These are phyloP conservation scores for Citrus sp. DNA, from an alignment of 345 rosid species.

Conservation along the genomic window DNA sequence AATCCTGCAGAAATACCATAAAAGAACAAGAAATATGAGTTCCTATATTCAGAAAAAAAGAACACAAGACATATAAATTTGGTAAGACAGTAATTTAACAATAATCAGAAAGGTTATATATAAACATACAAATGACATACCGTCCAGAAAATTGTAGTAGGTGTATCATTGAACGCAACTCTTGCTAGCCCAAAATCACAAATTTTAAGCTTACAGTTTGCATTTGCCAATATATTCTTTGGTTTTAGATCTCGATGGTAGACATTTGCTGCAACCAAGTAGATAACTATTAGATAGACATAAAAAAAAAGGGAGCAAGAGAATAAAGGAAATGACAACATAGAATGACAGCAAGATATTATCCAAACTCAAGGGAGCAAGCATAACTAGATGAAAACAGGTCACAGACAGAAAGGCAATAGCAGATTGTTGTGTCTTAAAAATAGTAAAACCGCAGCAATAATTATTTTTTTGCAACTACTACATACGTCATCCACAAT, in stretches of 20 bases:
- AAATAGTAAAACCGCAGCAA: background rate
- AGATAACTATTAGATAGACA: slow-evolving; percentile 16
- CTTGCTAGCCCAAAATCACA: slow-evolving; percentile 98
- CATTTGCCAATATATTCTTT: slow-evolving; percentile 96
- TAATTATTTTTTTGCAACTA: background rate
- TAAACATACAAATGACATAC: slow-evolving; percentile 34
- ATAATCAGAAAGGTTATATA: slow-evolving; percentile 6
- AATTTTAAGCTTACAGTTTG: slow-evolving; percentile 91
- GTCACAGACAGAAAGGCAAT: background rate
- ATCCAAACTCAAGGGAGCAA: background rate
- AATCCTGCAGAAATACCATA: slow-evolving; percentile 51
- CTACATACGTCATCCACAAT: background rate
- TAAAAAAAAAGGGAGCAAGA: background rate
- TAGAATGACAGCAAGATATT: background rate
- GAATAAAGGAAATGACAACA: background rate
- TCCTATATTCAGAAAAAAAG: background rate
- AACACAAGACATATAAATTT: background rate
- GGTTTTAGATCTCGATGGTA: slow-evolving; percentile 95
- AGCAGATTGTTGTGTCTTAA: background rate
- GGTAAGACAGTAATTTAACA: background rate
- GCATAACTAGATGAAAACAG: background rate
- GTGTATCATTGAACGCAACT: slow-evolving; percentile 91
- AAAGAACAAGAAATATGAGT: slow-evolving; percentile 14
- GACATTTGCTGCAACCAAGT: slow-evolving; percentile 75
- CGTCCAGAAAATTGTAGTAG: slow-evolving; percentile 90